Evolutionary conservation across 169 alveolate genomes (phyloP), one percentile per base, ranked within the genome.

Genomic region (Nephromyces sp.): DNA sequence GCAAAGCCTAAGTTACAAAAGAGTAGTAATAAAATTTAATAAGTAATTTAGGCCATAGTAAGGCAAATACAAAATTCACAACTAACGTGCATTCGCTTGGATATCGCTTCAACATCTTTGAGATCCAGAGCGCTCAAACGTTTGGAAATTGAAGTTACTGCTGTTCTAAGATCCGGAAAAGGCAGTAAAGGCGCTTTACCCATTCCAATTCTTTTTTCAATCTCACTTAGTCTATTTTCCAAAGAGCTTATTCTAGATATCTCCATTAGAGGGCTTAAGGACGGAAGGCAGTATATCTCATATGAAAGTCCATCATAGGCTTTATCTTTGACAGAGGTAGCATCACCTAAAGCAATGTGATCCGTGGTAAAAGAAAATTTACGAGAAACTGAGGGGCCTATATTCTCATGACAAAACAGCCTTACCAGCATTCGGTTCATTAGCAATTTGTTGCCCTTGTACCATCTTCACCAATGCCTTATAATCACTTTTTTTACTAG

Each of bases 251-350:
- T 52, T 33, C 80, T 57, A 32, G 75, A 57, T 32, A 62, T 63
- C 35, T 74, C 80, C 33, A 74, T 30, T 70, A 74, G 32, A 5
- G 80, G 80, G 32, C 65, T 21, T 24, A 74, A 53, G 0, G 80
- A 74, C 6, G 80, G 80, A 51, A 74, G 75, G 63, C 80, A 74
- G 66, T 74, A 74, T 31, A 74, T 70, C 24, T 74, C 80, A 34
- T 74, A n/a, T n/a, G n/a, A n/a, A n/a, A n/a, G n/a, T n/a, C n/a
- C n/a, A n/a, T n/a, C n/a, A n/a, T n/a, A n/a, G n/a, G n/a, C n/a
- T n/a, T n/a, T n/a, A n/a, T n/a, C n/a, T n/a, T n/a, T n/a, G n/a
- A n/a, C n/a, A n/a, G n/a, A n/a, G n/a, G n/a, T n/a, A n/a, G n/a
- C n/a, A n/a, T n/a, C n/a, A n/a, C n/a, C n/a, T n/a, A n/a, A n/a